phyloP scores from a whole-genome alignment of 2,329 filamentous ascomycete genomes.

The Ceratocystis cubensis region DNA sequence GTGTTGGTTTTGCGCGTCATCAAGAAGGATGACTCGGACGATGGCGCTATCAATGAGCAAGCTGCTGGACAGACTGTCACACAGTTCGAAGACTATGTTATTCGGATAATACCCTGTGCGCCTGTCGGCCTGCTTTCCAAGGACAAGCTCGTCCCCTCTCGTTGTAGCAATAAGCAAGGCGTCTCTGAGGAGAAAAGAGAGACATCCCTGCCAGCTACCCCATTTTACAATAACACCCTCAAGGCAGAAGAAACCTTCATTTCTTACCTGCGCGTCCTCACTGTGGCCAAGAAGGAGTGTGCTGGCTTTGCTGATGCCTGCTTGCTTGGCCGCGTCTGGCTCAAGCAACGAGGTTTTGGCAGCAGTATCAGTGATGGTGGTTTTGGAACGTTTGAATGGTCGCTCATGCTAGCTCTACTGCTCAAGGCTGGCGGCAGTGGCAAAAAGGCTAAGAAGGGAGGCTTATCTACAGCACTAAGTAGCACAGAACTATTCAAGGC shows the following conservation, averaged over 20 bases:
- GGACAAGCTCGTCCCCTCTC: constrained; percentile 54
- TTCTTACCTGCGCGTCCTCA: constrained; percentile 62
- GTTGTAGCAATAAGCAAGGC: constrained; percentile 51
- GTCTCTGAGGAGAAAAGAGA: constrained; percentile 35
- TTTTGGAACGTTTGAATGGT: constrained; percentile 90
- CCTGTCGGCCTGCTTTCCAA: constrained; percentile 56
- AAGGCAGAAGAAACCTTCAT: constrained; percentile 64
- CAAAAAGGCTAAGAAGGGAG: constrained; percentile 42
- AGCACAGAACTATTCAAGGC: constrained; percentile 93
- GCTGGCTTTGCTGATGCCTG: constrained; percentile 70
- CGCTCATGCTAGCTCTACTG: constrained; percentile 63
- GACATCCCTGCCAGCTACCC: constrained; percentile 40
- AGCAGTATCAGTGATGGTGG: constrained; percentile 61
- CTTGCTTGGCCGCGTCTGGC: constrained; percentile 74
- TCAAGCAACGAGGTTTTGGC: constrained; percentile 73
- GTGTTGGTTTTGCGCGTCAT: constrained; percentile 38
- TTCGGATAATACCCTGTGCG: constrained; percentile 67
- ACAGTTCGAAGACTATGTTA: constrained; percentile 37
- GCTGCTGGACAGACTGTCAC: constrained; percentile 22
- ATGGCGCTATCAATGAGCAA: constrained; percentile 19
- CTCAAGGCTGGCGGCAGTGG: constrained; percentile 50
- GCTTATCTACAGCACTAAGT: constrained; percentile 69
- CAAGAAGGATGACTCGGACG: constrained; percentile 21
- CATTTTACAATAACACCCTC: constrained; percentile 81
- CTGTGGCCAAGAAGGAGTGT: constrained; percentile 56